Evolutionary conservation across 495 filamentous ascomycete genomes (phyloP).

Genomic region (Aspergillus olivimuriae): DNA sequence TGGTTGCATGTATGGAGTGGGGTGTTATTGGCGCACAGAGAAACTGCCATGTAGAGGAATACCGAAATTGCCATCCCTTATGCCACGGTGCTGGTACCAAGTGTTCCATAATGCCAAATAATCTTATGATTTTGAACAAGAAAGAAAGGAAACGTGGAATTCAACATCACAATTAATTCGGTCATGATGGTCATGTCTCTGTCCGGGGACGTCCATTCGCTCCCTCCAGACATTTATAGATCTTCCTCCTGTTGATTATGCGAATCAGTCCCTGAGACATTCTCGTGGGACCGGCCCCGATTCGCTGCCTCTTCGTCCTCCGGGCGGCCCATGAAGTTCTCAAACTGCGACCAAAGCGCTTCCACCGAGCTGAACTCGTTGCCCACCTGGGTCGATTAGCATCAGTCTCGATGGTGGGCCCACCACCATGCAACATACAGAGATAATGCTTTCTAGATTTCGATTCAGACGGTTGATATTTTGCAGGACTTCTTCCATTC

Average conservation of each 20-base stretch:
- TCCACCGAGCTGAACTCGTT: constrained; percentile 97
- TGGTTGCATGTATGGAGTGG: constrained; percentile 43
- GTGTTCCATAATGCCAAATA: too few species aligned
- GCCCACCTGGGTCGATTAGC: constrained; percentile 55
- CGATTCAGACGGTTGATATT: constrained; percentile 96
- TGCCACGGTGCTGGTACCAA: too few species aligned
- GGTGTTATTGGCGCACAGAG: constrained; percentile 38
- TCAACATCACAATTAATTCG: too few species aligned
- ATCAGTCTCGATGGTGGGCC: background rate
- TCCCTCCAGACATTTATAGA: too few species aligned
- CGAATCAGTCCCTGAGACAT: too few species aligned
- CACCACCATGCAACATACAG: constrained; percentile 43
- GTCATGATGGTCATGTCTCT: too few species aligned
- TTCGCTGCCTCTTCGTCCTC: constrained; percentile 47
- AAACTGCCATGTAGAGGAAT: constrained; percentile 25
- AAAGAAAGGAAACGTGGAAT: background rate
- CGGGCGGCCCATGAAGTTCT: constrained; percentile 81
- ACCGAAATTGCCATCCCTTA: constrained; percentile 12
- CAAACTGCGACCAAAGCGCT: constrained; percentile 93
- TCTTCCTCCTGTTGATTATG: too few species aligned
- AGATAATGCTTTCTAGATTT: constrained; percentile 84
- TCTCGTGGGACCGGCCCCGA: constrained; percentile 13
- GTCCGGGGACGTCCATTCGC: too few species aligned
- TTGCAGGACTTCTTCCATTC: constrained; percentile 88
- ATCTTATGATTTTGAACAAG: background rate